Base-by-base conservation (phyloP, 164 flowering plant genomes). In the Kingdonia uniflora region DNA sequence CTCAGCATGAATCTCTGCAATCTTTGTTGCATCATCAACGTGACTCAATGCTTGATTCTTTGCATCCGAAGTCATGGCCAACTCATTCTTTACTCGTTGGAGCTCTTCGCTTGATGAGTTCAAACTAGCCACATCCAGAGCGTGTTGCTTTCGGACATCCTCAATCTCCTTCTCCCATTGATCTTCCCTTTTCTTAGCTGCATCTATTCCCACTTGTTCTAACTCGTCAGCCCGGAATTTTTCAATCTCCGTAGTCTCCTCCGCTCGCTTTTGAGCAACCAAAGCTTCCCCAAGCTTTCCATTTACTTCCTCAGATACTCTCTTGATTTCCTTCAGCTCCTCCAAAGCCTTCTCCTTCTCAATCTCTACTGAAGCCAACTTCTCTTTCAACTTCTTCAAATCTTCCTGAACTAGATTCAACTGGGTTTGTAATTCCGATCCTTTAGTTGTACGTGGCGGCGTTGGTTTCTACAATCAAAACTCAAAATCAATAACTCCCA, bases 11-110 rank as follows among this genome's bases (percentile, higher is more conserved):
- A 75, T 74, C 66, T 85, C 86, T 16, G 95, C 90, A 64, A 83
- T 79, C 69, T 85, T 87, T 49, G 87, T 82, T 14, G 88, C 92
- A 71, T 84, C 86, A 53, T 85, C 98, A 14, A 88, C 96, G 66
- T 84, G 86, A 60, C 54, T 65, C 56, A 87, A 51, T 21, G 98
- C 96, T 65, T 80, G 77, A 58, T 79, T 73, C 68, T 91, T 87
- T 6, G 88, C 90, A 58, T 87, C 90, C 43, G 59, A 59, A 12
- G 72, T 74, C 82, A 74, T 78, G 48, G 84, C 74, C 25, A 87
- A 65, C 61, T 91, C 98, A 46, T 82, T 85, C 71, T 82, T 78
- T 40, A 66, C 44, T 61, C 58, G 76, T 54, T 80, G 79, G 49
- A 87, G 84, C 65, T 91, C 98, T 65, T 84, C 70, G 17, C 79